phyloP scores from a whole-genome alignment of 2,329 filamentous ascomycete genomes.

The Sclerotinia glacialis region DNA sequence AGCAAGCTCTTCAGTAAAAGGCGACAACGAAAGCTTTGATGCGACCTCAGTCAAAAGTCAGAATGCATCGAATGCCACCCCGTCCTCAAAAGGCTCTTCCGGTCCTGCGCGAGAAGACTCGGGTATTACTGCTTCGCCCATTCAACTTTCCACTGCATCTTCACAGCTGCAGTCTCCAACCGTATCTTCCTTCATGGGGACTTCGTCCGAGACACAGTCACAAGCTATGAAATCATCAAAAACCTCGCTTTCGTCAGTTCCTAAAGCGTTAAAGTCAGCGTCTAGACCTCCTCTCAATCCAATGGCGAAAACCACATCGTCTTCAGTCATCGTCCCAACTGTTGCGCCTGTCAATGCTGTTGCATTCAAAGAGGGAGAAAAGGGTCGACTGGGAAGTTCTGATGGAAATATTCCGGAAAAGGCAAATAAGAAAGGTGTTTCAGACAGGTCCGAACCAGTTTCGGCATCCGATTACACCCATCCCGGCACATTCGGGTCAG shows the following conservation, averaged over 20 bases:
- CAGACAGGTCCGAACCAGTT: not conserved
- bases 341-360: constrained; percentile 51
- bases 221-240: constrained; percentile 39
- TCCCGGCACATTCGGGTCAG: constrained; percentile 26
- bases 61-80: constrained; percentile 39
- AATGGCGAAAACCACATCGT: constrained; percentile 37
- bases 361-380: constrained; percentile 50
- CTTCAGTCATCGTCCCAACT: constrained; percentile 41
- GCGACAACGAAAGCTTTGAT: constrained; percentile 48
- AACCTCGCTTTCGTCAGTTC: constrained; percentile 33
- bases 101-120: constrained; percentile 44
- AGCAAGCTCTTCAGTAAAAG: constrained; percentile 37
- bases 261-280: constrained; percentile 34
- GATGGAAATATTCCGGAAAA: constrained; percentile 18
- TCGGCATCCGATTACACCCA: constrained; percentile 23
- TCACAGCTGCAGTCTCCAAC: constrained; percentile 39
- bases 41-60: constrained; percentile 45
- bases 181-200: constrained; percentile 33
- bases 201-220: constrained; percentile 36
- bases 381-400: constrained; percentile 40
- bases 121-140: constrained; percentile 41
- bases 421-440: constrained; percentile 12
- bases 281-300: constrained; percentile 36
- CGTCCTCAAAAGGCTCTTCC: constrained; percentile 45
- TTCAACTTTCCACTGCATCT: constrained; percentile 35